Evolutionary conservation across 169 alveolate species (phyloP), one percentile per base, ranked within the genome.

Genomic region (Plasmodium malariae): DNA sequence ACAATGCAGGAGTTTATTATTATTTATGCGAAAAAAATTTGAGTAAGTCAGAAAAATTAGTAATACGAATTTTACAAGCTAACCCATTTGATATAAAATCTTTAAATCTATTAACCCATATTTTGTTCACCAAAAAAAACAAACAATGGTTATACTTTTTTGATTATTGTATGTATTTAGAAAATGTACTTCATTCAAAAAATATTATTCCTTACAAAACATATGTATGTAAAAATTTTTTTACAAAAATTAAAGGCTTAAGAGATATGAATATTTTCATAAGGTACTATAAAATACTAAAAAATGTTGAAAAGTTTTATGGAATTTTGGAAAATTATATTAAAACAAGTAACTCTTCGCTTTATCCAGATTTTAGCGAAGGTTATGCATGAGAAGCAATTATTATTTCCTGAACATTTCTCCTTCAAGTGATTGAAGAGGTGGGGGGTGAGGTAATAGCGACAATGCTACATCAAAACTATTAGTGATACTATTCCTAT

Each of bases 71-170:
- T 19, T 62, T 76, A 76, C 9, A 45, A 7, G 26, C 11, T 17
- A 76, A 76, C 26, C 88, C 88, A n/a, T 76, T 76, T 59, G 74
- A 76, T 43, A 49, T 76, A 14, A 76, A 62, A 37, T 30, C 88
- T 43, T 43, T 76, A 65, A 24, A 76, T 62, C 24, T 76, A 26
- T 28, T 76, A 60, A 76, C 67, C 4, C 63, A 62, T 34, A 62
- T 76, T 34, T 76, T 62, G 48, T 76, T 24, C 40, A 45, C 48
- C 37, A 60, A 76, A 65, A 76, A 36, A 51, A 37, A 76, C 32
- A 28, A 60, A n/a, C 17, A 76, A 49, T 76, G 88, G 88, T 60
- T 34, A 65, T 34, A n/a, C 19, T 76, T 76, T 26, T 76, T 76
- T 49, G 88, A 76, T 76, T 76, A 76, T 43, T 76, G 76, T 17